These are phyloP conservation scores for Bryum argenteum DNA, from an alignment of 225 moss, liverwort and hornwort species.

Conservation along the genomic window DNA sequence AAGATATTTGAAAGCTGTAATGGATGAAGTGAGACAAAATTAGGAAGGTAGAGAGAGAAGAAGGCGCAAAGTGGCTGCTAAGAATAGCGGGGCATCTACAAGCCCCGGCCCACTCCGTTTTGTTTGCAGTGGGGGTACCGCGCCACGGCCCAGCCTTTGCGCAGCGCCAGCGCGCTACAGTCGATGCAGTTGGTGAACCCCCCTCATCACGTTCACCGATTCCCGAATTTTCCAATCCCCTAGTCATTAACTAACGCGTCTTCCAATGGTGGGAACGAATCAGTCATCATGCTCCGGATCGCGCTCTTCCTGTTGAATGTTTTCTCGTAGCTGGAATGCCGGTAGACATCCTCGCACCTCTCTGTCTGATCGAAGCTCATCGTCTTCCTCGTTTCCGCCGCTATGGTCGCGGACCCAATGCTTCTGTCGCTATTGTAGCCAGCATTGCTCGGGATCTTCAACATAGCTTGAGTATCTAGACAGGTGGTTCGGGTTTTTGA, in stretches of 20 bases:
- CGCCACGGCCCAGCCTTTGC: constrained; percentile 18
- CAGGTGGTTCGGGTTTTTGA: too few relatives aligned
- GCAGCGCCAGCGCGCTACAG: constrained; percentile 38
- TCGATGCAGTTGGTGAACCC: constrained; percentile 27
- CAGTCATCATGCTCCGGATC: constrained; percentile 20
- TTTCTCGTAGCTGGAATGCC: not conserved
- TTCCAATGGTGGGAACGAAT: constrained; percentile 21
- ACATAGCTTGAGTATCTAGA: not conserved
- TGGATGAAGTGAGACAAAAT: too few relatives aligned
- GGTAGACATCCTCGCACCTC: not conserved
- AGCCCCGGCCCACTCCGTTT: not conserved
- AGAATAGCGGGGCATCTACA: not conserved
- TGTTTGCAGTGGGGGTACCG: not conserved
- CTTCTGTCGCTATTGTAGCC: not conserved
- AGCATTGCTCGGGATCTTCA: constrained; percentile 23
- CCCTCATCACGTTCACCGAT: constrained; percentile 12
- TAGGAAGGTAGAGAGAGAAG: too few relatives aligned
- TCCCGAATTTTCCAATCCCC: not conserved
- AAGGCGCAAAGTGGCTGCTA: too few relatives aligned
- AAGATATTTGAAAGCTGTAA: too few relatives aligned
- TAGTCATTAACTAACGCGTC: not conserved
- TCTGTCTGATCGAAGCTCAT: not conserved
- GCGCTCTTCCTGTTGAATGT: constrained; percentile 2
- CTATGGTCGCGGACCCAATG: not conserved
- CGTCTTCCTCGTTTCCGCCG: not conserved